Evolutionary conservation across 2,329 filamentous ascomycete genomes (phyloP), one percentile per base, ranked within the genome.

Genomic region (Chrysoporthe puriensis): DNA sequence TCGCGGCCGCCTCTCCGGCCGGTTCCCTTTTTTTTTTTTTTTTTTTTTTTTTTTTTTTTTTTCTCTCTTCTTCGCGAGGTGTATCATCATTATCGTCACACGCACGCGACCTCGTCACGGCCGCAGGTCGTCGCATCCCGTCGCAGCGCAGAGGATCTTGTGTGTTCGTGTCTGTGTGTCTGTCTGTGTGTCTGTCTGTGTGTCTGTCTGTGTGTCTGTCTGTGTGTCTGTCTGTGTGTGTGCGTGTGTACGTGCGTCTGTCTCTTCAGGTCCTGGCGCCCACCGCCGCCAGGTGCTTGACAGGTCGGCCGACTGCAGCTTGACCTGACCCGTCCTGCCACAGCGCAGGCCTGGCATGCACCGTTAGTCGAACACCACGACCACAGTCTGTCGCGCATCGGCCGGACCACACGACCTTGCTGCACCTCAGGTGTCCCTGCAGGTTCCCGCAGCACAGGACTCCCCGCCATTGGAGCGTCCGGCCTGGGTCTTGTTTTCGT

Each of bases 371-470:
- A 36, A 64, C 65, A 36, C 61, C 65, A 26, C 26, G 26, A 26
- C 26, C 26, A 26, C 26, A 18, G 44, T 65, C 44, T 48, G 50
- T 64, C 57, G 62, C 65, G 59, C 56, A 63, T 69, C 67, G 42
- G 36, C 63, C 56, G 57, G 26, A 59, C 63, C 63, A 64, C 63
- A 59, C 63, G 52, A 58, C 21, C 34, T 42, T 42, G 54, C 63
- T 65, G 63, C 63, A 65, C 44, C 63, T 65, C 63, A 44, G 62
- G 68, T 66, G 63, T 63, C 66, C 66, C 66, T 70, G 68, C 68
- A 70, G 59, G 56, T 44, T 62, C 60, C 68, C 66, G 68, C 68
- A 65, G 62, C 68, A 66, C 63, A 70, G 54, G 62, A 62, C n/a
- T 32, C 46, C 46, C 36, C 56, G 66, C 66, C 60, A 70, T 68